These are phyloP conservation scores for Malassezia cuniculi DNA, from an alignment of 1,284 basidiomycete genomes.

Conservation along the genomic window DNA sequence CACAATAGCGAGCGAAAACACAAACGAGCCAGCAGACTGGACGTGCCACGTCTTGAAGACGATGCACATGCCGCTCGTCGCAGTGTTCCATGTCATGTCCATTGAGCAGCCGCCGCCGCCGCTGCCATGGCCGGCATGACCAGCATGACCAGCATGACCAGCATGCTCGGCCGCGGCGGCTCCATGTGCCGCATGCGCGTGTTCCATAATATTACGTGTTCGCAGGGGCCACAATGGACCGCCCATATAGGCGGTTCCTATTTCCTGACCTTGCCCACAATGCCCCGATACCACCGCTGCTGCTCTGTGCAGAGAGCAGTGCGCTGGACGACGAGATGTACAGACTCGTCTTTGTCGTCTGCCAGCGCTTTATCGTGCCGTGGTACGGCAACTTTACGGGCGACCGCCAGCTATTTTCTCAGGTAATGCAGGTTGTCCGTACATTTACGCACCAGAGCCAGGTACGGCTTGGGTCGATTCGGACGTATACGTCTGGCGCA, in stretches of 20 bases:
- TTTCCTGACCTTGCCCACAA: neutral
- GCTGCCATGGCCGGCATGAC: neutral
- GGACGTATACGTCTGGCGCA: too few relatives aligned
- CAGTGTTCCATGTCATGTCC: constrained; percentile 13
- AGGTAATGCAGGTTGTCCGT: too few relatives aligned
- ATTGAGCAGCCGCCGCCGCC: constrained; percentile 1
- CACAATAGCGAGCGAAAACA: constrained; percentile 2
- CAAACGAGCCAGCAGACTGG: constrained; percentile 1
- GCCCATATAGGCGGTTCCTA: neutral
- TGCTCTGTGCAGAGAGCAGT: neutral
- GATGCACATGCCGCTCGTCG: constrained; percentile 8
- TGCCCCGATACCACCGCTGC: neutral
- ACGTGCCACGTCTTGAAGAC: constrained; percentile 8
- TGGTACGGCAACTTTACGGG: constrained; percentile 1
- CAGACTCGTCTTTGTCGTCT: neutral
- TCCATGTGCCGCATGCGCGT: constrained; percentile 17
- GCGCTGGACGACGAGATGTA: neutral
- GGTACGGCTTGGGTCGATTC: too few relatives aligned
- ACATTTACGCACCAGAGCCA: too few relatives aligned
- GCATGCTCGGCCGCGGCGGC: constrained; percentile 15
- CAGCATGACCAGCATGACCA: neutral
- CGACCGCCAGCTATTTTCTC: constrained; percentile 1
- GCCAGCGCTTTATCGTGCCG: constrained; percentile 1
- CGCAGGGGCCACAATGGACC: neutral
- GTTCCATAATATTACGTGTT: constrained; percentile 14